A percentile compares a stretch with the other conserved stretches of the same genome.
Conservation (phyloP, 306 rosid genomes). For the Crataegus laevigata region DNA sequence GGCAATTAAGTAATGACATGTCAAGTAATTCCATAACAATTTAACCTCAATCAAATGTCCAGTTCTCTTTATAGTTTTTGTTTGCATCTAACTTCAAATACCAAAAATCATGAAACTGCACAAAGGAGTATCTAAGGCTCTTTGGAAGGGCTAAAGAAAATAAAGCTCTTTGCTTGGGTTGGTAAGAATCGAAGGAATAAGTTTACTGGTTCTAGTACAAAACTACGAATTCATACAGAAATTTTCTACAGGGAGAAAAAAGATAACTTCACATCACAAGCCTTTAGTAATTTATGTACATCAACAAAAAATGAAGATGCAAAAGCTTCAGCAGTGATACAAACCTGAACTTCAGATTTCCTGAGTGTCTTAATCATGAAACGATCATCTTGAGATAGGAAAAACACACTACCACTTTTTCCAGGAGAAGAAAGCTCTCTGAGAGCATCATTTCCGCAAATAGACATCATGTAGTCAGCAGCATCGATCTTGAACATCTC, state of each 20-base stretch:
- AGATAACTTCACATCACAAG: slow-evolving; percentile 1
- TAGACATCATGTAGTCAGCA: slow-evolving; percentile 99
- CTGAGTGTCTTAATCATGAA: slow-evolving; percentile 97
- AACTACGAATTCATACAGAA: background rate
- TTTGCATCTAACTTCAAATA: background rate
- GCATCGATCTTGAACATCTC: slow-evolving; percentile 98
- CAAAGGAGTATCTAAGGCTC: background rate
- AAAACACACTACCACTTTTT: slow-evolving; percentile 97
- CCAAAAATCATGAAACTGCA: background rate
- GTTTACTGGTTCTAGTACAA: background rate
- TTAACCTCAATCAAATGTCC: background rate
- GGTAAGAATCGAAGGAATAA: background rate
- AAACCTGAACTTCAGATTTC: slow-evolving; percentile 95
- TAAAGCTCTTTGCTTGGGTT: background rate
- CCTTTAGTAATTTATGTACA: background rate
- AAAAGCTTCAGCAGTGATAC: slow-evolving; percentile 25
- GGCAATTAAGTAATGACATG: background rate
- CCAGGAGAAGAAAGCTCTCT: slow-evolving; percentile 98
- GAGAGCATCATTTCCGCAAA: slow-evolving; percentile 96
- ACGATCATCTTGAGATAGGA: slow-evolving; percentile 94
- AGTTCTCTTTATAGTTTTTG: background rate
- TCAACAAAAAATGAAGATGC: slow-evolving; percentile 2
- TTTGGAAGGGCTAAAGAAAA: background rate
- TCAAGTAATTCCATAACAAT: background rate
- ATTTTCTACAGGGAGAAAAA: background rate